A percentile compares a stretch with the other conserved stretches of the same genome.
These are phyloP conservation scores for Chaetomiaceae sp. DNA, from an alignment of 2,329 filamentous ascomycete genomes.

Conservation along the genomic window DNA sequence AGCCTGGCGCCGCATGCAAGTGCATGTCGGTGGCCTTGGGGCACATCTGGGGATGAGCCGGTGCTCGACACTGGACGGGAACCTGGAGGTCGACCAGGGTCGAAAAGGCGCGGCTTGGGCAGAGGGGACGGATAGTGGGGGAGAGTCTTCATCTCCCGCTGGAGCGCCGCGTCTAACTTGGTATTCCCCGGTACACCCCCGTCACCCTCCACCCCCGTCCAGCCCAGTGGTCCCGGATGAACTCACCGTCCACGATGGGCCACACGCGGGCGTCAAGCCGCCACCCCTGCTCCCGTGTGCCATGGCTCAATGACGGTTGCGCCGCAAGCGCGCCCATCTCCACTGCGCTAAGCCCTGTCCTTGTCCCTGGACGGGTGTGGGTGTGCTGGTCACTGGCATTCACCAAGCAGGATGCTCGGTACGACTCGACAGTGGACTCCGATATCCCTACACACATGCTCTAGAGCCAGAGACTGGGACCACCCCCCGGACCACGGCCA, in stretches of 20 bases:
- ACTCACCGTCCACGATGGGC: conserved; percentile 7
- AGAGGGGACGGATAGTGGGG: background rate
- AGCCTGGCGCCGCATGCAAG: conserved; percentile 9
- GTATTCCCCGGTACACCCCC: conserved; percentile 8
- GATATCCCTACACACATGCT: too few species aligned
- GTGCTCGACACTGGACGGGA: background rate
- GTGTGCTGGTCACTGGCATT: background rate
- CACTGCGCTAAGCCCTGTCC: conserved; percentile 16
- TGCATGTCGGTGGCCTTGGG: conserved; percentile 7
- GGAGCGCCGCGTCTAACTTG: background rate
- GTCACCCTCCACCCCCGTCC: conserved; percentile 5
- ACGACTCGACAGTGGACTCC: too few species aligned
- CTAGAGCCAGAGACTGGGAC: conserved; percentile 13
- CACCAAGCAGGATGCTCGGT: too few species aligned
- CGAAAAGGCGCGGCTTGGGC: background rate
- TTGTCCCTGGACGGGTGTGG: background rate
- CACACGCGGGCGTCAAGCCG: background rate
- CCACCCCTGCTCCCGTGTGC: conserved; percentile 17
- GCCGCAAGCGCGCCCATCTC: conserved; percentile 15
- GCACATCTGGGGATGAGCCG: conserved; percentile 3
- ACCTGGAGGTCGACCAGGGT: background rate
- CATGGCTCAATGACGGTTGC: conserved; percentile 18
- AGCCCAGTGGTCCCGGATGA: conserved; percentile 14
- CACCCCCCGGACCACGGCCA: conserved; percentile 14
- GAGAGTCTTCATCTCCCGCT: conserved; percentile 9